phyloP scores from a whole-genome alignment of 805 yeast species.

The Saccharomyces eubayanus region DNA sequence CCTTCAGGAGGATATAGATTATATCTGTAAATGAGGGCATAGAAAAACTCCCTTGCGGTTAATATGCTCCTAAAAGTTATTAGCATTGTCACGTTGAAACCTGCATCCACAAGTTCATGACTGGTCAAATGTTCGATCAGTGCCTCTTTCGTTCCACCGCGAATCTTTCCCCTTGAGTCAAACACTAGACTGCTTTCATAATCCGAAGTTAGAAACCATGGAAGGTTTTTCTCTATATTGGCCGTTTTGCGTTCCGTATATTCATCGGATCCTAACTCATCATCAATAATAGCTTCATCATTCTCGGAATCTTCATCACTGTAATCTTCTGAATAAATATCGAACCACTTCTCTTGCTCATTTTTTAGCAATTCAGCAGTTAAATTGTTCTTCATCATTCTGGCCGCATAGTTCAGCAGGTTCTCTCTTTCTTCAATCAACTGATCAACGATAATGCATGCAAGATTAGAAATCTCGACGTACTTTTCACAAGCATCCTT shows the following conservation, averaged over 20 bases:
- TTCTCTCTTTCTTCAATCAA: constrained; percentile 62
- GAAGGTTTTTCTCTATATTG: constrained; percentile 33
- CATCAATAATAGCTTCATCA: constrained; percentile 1
- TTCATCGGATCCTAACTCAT: neutral
- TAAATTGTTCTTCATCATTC: constrained; percentile 66
- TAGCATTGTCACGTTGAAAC: constrained; percentile 61
- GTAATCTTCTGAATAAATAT: constrained; percentile 23
- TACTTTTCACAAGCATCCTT: constrained; percentile 29
- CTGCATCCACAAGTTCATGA: constrained; percentile 54
- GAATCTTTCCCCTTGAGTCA: constrained; percentile 62
- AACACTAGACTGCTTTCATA: constrained; percentile 50
- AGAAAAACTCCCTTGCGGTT: constrained; percentile 54
- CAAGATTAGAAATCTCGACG: constrained; percentile 30
- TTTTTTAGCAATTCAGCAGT: constrained; percentile 47
- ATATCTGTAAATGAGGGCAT: constrained; percentile 54
- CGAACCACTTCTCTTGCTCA: constrained; percentile 34
- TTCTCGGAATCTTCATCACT: constrained; percentile 5
- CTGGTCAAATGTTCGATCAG: constrained; percentile 73
- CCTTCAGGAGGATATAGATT: constrained; percentile 80
- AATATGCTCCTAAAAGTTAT: constrained; percentile 71
- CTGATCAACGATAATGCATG: constrained; percentile 40
- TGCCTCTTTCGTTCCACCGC: constrained; percentile 78
- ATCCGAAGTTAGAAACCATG: constrained; percentile 69
- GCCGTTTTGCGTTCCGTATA: neutral
- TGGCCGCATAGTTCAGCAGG: constrained; percentile 58